Conservation (phyloP, 2,329 filamentous ascomycete genomes). For the Zymoseptoria tritici region DNA sequence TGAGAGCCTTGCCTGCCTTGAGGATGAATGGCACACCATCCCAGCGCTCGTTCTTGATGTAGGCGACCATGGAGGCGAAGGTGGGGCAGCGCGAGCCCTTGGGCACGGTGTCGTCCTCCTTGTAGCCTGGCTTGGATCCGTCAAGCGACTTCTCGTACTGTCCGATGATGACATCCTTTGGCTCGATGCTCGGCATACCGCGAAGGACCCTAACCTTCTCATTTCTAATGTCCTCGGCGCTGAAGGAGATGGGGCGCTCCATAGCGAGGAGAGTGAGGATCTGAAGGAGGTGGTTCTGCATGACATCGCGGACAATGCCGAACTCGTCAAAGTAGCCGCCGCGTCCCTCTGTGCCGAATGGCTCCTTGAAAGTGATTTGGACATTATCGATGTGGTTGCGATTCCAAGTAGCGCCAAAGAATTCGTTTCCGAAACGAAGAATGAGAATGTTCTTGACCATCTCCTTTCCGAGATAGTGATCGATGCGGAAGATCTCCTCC, state of each 20-base stretch:
- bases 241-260: slow-evolving; percentile 98
- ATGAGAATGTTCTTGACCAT: slow-evolving; percentile 99
- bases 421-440: slow-evolving; percentile 95
- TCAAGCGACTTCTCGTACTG: slow-evolving; percentile 96
- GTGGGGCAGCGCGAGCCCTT: slow-evolving; percentile 96
- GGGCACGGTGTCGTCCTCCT: slow-evolving; percentile 96
- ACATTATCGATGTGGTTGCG: slow-evolving; percentile 98
- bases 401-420: slow-evolving; percentile 98
- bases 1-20: slow-evolving; percentile 95
- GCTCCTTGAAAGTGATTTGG: slow-evolving; percentile 99
- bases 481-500: slow-evolving; percentile 97
- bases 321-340: slow-evolving; percentile 99
- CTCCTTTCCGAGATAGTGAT: slow-evolving; percentile 98
- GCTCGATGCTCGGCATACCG: slow-evolving; percentile 88
- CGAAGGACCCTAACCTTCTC: slow-evolving; percentile 96
- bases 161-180: slow-evolving; percentile 99
- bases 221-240: slow-evolving; percentile 93
- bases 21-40: slow-evolving; percentile 98
- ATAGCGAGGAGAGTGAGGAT: slow-evolving; percentile 93
- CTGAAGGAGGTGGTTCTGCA: slow-evolving; percentile 98
- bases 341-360: slow-evolving; percentile 94
- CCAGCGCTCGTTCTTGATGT: slow-evolving; percentile 99
- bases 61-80: slow-evolving; percentile 93
- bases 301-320: slow-evolving; percentile 97
- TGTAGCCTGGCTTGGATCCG: slow-evolving; percentile 93